These are phyloP conservation scores for Linanthus parryae DNA, from an alignment of 148 eudicot species.

Conservation along the genomic window DNA sequence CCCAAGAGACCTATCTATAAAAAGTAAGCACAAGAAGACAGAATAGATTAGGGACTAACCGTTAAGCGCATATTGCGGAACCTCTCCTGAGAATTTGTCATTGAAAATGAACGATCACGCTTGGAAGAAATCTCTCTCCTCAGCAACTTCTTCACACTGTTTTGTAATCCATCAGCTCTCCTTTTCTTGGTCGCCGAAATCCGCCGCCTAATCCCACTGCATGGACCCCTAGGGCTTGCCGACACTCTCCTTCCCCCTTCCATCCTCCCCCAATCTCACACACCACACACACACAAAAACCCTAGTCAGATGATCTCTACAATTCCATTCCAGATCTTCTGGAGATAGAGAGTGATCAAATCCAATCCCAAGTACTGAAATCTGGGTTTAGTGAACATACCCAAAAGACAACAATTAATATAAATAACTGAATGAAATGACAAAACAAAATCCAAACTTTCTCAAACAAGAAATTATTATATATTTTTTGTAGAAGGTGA, in stretches of 20 bases:
- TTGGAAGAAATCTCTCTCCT: constrained; percentile 84
- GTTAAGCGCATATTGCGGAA: constrained; percentile 74
- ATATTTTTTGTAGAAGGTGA: no score
- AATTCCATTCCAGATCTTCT: no score
- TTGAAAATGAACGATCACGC: constrained; percentile 66
- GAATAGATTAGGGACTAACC: constrained; percentile 26
- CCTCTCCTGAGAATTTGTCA: constrained; percentile 82
- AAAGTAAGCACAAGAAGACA: neutral
- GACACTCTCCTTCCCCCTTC: constrained; percentile 71
- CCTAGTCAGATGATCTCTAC: no score
- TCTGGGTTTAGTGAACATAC: no score
- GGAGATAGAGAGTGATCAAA: no score
- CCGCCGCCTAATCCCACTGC: constrained; percentile 43
- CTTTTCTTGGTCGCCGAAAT: constrained; percentile 75
- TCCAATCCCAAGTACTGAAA: no score
- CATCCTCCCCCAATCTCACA: constrained; percentile 68
- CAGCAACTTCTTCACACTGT: constrained; percentile 85
- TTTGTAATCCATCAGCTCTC: constrained; percentile 58
- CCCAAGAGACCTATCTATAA: neutral
- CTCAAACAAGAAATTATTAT: no score
- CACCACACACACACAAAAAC: no score
- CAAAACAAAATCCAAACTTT: no score
- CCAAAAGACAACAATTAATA: no score
- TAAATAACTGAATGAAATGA: no score
- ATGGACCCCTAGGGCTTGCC: constrained; percentile 71